These are phyloP conservation scores for Suillus bovinus DNA, from an alignment of 768 basidiomycete genomes.

Conservation along the genomic window DNA sequence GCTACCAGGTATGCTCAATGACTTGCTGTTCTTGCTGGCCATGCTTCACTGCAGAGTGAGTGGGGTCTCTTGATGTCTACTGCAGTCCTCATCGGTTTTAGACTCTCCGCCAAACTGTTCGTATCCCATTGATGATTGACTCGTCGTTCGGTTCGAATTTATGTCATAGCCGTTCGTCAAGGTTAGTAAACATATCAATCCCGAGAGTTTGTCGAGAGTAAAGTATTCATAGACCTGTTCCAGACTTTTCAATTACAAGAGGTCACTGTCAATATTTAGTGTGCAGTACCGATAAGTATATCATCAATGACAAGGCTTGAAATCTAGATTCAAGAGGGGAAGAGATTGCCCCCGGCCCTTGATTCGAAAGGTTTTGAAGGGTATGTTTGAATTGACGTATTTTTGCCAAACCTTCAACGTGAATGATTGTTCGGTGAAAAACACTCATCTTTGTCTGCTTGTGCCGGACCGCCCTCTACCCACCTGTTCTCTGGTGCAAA, in stretches of 20 bases:
- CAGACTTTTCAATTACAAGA: no score
- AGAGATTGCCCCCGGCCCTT: no score
- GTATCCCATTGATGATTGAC: conserved; percentile 83
- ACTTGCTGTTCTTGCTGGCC: conserved; percentile 13
- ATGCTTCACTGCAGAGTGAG: conserved; percentile 83
- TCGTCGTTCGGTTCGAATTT: conserved; percentile 93
- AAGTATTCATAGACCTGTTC: no score
- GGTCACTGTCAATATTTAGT: no score
- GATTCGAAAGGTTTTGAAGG: not conserved
- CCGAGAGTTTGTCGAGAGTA: no score
- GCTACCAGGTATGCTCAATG: conserved; percentile 72
- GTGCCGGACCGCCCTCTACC: no score
- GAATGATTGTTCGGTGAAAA: not conserved
- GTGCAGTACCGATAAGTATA: no score
- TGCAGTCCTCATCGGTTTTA: conserved; percentile 11
- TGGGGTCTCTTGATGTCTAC: conserved; percentile 9
- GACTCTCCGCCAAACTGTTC: conserved; percentile 56
- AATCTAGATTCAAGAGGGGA: no score
- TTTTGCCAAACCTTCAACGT: not conserved
- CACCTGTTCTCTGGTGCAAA: no score
- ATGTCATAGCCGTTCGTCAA: conserved; percentile 88
- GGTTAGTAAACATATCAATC: no score
- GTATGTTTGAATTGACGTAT: not conserved
- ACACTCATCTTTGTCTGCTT: not conserved
- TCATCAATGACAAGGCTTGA: no score